Evolutionary conservation across 768 basidiomycete species (phyloP).

Genomic region (Favolaschia claudopus): DNA sequence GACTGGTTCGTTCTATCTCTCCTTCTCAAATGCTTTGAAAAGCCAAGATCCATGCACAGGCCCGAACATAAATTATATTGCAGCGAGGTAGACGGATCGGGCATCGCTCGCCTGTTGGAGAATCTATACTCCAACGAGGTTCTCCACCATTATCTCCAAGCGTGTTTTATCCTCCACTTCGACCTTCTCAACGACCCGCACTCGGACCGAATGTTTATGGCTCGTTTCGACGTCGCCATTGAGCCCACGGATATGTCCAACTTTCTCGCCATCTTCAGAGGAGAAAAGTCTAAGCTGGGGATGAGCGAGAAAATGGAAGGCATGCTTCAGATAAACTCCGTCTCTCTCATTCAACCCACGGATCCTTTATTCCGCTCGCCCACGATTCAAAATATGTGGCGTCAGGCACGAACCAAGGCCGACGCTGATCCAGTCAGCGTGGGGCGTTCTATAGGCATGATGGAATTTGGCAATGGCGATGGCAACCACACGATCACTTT

Average conservation of each 20-base stretch:
- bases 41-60: neutral
- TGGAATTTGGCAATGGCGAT: slow-evolving; percentile 12
- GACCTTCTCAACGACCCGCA: slow-evolving; percentile 1
- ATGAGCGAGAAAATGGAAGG: no score
- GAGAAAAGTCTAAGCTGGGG: neutral
- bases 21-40: neutral
- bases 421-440: neutral
- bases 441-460: neutral
- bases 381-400: no score
- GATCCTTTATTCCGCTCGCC: neutral
- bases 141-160: neutral
- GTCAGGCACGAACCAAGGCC: no score
- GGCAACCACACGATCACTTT: slow-evolving; percentile 1
- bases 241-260: slow-evolving; percentile 7
- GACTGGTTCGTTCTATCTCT: neutral
- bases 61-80: slow-evolving; percentile 2
- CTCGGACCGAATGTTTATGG: slow-evolving; percentile 8
- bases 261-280: neutral
- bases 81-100: neutral
- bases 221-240: slow-evolving; percentile 13
- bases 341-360: no score
- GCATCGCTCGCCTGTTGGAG: slow-evolving; percentile 2
- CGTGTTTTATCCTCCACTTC: slow-evolving; percentile 2
- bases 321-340: no score
- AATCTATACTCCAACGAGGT: slow-evolving; percentile 1